phyloP scores from a whole-genome alignment of 2,329 filamentous ascomycete species.

The Endocalyx cinctus region DNA sequence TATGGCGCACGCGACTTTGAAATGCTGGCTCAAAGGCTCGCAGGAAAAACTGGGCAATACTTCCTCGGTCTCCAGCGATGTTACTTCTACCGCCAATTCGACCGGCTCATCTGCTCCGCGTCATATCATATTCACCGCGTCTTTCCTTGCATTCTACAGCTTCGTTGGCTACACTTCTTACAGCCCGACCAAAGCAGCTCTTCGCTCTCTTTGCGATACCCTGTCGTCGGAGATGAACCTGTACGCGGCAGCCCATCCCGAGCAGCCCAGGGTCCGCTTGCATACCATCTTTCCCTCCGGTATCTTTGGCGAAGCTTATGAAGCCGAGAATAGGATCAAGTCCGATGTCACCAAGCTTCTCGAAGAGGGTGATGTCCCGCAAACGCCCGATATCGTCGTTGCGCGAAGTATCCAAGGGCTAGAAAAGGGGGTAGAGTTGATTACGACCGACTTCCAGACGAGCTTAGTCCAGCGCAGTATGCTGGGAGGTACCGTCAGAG shows the following conservation, averaged over 20 bases:
- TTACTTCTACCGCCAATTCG: slow-evolving; percentile 1
- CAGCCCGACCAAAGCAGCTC: slow-evolving; percentile 61
- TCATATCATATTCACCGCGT: slow-evolving; percentile 66
- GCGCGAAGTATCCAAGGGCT: slow-evolving; percentile 18
- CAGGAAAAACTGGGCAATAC: neutral
- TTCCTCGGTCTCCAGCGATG: neutral
- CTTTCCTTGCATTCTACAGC: slow-evolving; percentile 55
- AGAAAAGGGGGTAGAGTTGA: slow-evolving; percentile 22
- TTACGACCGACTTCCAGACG: slow-evolving; percentile 18
- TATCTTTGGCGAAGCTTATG: slow-evolving; percentile 53
- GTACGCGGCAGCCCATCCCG: slow-evolving; percentile 26
- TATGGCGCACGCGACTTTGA: slow-evolving; percentile 32
- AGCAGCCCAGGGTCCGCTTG: slow-evolving; percentile 42
- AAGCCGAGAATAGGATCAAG: slow-evolving; percentile 16
- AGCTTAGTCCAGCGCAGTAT: slow-evolving; percentile 12
- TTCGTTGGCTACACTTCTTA: slow-evolving; percentile 64
- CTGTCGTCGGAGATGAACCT: slow-evolving; percentile 54
- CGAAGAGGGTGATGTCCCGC: slow-evolving; percentile 10
- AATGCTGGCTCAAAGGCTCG: slow-evolving; percentile 20
- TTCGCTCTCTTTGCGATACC: slow-evolving; percentile 60
- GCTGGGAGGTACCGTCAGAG: slow-evolving; percentile 15
- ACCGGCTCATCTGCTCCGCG: slow-evolving; percentile 24
- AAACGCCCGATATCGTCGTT: slow-evolving; percentile 15
- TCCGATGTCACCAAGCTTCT: slow-evolving; percentile 13
- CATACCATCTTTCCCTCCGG: slow-evolving; percentile 63